These are phyloP conservation scores for Tubosaeta brunneosetosa DNA, from an alignment of 768 basidiomycete species.

Conservation along the genomic window DNA sequence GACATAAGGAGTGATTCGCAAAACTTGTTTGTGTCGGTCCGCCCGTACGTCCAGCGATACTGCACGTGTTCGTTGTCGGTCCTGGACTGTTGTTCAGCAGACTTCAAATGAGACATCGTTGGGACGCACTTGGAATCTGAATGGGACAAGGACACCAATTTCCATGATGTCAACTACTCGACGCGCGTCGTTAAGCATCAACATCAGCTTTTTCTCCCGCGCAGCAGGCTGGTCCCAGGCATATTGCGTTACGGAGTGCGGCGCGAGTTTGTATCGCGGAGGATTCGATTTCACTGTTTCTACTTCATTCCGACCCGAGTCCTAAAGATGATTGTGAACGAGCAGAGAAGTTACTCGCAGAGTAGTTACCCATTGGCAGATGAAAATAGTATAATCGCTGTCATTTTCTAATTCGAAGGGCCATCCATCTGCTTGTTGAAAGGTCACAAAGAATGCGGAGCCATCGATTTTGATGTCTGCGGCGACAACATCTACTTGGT, in stretches of 20 bases:
- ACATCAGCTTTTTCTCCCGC: constrained; percentile 68
- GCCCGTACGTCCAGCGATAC: constrained; percentile 93
- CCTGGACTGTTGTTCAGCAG: constrained; percentile 31
- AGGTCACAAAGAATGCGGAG: constrained; percentile 82
- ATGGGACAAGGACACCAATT: constrained; percentile 87
- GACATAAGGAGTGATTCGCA: constrained; percentile 84
- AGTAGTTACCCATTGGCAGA: constrained; percentile 68
- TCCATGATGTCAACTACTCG: constrained; percentile 88
- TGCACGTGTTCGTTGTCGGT: constrained; percentile 50
- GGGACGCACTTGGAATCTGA: constrained; percentile 68
- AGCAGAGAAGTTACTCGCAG: neutral
- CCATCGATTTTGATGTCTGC: constrained; percentile 80
- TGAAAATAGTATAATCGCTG: constrained; percentile 61
- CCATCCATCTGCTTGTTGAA: constrained; percentile 67
- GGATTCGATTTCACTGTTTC: constrained; percentile 35
- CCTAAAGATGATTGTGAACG: constrained; percentile 35
- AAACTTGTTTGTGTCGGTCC: constrained; percentile 76
- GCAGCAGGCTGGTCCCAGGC: constrained; percentile 94
- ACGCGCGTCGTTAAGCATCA: constrained; percentile 56
- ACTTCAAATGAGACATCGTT: neutral
- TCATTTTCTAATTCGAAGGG: constrained; percentile 90
- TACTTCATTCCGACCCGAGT: constrained; percentile 38
- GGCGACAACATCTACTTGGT: constrained; percentile 53
- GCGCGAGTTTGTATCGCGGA: constrained; percentile 51
- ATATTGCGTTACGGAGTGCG: constrained; percentile 58